Evolutionary conservation across 192 early-diverging fungal genomes (phyloP).

Genomic region (Linnemannia hyalina): DNA sequence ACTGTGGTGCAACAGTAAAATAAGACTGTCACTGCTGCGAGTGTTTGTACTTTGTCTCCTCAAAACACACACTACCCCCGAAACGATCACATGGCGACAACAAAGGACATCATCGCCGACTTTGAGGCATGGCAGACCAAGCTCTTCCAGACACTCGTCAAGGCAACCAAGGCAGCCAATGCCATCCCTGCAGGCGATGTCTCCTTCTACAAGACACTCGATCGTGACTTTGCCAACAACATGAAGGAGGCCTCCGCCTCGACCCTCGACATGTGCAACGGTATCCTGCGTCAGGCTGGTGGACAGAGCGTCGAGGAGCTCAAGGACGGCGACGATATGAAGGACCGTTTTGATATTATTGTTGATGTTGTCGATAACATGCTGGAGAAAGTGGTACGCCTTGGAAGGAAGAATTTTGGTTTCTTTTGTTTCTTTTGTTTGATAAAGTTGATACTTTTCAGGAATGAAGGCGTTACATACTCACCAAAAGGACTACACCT

Average conservation of each 20-base stretch:
- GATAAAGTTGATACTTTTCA: background rate
- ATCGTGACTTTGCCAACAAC: conserved; percentile 65
- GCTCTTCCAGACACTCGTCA: conserved; percentile 64
- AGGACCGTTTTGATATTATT: conserved; percentile 72
- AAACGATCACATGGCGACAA: conserved; percentile 25
- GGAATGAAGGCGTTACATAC: background rate
- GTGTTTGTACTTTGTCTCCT: background rate
- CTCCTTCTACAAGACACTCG: conserved; percentile 73
- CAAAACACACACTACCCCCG: background rate
- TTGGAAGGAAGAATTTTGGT: too few relatives aligned
- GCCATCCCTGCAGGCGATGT: conserved; percentile 69
- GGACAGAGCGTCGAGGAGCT: conserved; percentile 26
- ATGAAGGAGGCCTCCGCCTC: conserved; percentile 42
- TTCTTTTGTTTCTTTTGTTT: background rate
- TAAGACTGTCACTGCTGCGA: background rate
- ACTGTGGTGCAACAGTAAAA: too few relatives aligned
- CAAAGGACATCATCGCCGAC: conserved; percentile 45
- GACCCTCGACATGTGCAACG: conserved; percentile 45
- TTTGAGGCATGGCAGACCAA: conserved; percentile 61
- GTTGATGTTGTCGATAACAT: conserved; percentile 85
- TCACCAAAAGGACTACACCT: conserved; percentile 1
- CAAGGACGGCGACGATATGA: conserved; percentile 74
- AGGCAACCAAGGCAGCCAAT: conserved; percentile 72
- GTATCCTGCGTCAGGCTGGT: conserved; percentile 44
- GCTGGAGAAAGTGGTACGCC: conserved; percentile 81